Evolutionary conservation across 2,329 filamentous ascomycete genomes (phyloP), one percentile per base, ranked within the genome.

Genomic region (Fusarium miscanthi): DNA sequence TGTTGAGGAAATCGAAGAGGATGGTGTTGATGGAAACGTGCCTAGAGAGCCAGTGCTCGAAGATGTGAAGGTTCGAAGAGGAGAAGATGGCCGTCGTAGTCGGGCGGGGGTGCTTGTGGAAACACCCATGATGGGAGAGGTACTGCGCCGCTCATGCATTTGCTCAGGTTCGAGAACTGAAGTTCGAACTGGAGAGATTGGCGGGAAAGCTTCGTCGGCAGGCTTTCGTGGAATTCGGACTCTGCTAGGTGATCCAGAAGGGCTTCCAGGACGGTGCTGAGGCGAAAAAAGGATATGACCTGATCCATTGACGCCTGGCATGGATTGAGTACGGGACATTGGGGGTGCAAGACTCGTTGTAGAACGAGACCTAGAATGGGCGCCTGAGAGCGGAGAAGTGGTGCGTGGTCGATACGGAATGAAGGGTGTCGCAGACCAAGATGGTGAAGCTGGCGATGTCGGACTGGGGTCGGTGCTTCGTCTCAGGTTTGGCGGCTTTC

Each of bases 261-360:
- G 88, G 74, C 88, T 90, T 46, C 84, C 83, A 6, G 88, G 85
- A 35, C 88, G 87, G 31, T 86, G 77, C 63, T 87, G 84, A 5
- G 88, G 86, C 37, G 86, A 85, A 72, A 85, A 87, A 30, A 90
- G 82, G 30, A 91, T 82, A 74, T 90, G 88, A 48, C 89, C 89
- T 14, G 88, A 84, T 41, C 86, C 88, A 73, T 87, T 90, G 61
- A 91, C 85, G 33, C 89, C 88, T 17, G 90, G 90, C 84, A 92
- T 85, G 13, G 89, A 91, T 77, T 90, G 88, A 33, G 90, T 89
- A 71, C 90, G 87, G 19, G 86, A 87, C 86, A 92, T 91, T 63
- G 85, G 84, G 31, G 87, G 85, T 38, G 87, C 84, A 68, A 88
- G 80, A 76, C 85, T 88, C 33, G 85, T 87, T 30, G 86, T 85